Evolutionary conservation across 1,284 basidiomycete genomes (phyloP), one percentile per base, ranked within the genome.

Genomic region (Trametes sp.): DNA sequence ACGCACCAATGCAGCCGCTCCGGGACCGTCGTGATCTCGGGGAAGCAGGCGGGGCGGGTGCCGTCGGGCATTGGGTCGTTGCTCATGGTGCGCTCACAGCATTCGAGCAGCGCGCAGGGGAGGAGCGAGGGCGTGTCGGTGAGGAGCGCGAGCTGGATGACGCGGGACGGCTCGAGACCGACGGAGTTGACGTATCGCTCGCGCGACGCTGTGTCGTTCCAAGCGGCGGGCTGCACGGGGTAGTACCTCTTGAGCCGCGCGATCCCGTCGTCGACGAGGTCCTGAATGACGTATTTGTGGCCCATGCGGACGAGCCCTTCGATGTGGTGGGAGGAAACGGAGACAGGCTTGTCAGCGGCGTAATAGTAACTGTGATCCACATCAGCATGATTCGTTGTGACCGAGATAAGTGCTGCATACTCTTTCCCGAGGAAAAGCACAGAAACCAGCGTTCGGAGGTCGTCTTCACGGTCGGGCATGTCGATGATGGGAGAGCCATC

Each of bases 251-350:
- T 52, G 2, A 68, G 58, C 2, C 64, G 62, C 14, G 54, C 21
- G 13, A 65, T 48, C 13, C 57, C 66, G 2, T 63, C 54, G 6
- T 59, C 51, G 28, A 57, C 41, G 26, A 62, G 24, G 14, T 48
- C 51, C 19, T 28, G 41, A 14, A 65, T 28, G 19, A 35, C 45
- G 38, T 68, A 68, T 38, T 64, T 68, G 54, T 65, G 57, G 14
- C 55, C 54, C 53, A 68, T 33, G 10, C 54, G 51, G 4, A 64
- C 51, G 31, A 65, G 57, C 3, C 57, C 28, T 6, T 35, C 26
- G 23, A 68, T 41, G 9, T 45, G 28, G 10, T 28, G 29, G 28
- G 64, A 61, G 1, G 29, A 11, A 16, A 61, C 36, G 10, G 38
- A 5, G 14, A 54, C 21, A 13, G 28, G 41, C 23, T 36, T 11